Conservation (phyloP, 1,139 yeast species). For the Wickerhamiella infanticola region DNA sequence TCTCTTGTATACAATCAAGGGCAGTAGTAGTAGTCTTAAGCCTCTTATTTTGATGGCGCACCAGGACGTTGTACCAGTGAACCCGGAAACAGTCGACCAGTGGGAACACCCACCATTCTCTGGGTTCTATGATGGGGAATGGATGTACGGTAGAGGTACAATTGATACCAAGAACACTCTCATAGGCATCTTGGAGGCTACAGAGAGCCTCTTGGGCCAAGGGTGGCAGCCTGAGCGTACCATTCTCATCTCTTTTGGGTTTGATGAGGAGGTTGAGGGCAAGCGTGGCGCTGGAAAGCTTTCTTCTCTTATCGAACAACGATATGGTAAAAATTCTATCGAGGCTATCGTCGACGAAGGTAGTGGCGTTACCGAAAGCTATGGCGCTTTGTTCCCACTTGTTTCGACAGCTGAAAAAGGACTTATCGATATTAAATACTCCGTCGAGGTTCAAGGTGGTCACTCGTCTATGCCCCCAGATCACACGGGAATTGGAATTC, state of each 20-base stretch:
- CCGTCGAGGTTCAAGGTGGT: conserved; percentile 52
- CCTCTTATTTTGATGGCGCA: conserved; percentile 63
- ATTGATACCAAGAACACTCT: conserved; percentile 48
- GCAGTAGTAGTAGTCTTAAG: conserved; percentile 35
- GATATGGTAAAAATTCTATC: conserved; percentile 39
- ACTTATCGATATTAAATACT: conserved; percentile 34
- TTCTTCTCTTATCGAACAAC: conserved; percentile 30
- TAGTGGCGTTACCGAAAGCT: conserved; percentile 23
- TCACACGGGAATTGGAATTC: conserved; percentile 58
- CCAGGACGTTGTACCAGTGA: conserved; percentile 76
- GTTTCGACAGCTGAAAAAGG: conserved; percentile 64
- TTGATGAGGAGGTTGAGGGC: conserved; percentile 57
- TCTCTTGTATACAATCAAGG: conserved; percentile 49
- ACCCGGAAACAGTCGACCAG: conserved; percentile 34
- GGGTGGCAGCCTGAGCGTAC: conserved; percentile 40
- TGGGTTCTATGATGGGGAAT: conserved; percentile 47
- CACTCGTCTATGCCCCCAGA: conserved; percentile 60
- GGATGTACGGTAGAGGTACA: conserved; percentile 49
- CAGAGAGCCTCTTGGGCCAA: conserved; percentile 35
- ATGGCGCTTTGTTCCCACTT: conserved; percentile 36
- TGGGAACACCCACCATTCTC: conserved; percentile 63
- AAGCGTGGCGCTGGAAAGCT: conserved; percentile 29
- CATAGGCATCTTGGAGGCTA: conserved; percentile 41
- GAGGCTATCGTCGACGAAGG: conserved; percentile 41
- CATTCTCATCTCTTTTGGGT: conserved; percentile 44